A percentile compares a stretch with the other conserved stretches of the same genome.
Conservation (phyloP, 441 rosid genomes). For the Flueggea neowawraea region DNA sequence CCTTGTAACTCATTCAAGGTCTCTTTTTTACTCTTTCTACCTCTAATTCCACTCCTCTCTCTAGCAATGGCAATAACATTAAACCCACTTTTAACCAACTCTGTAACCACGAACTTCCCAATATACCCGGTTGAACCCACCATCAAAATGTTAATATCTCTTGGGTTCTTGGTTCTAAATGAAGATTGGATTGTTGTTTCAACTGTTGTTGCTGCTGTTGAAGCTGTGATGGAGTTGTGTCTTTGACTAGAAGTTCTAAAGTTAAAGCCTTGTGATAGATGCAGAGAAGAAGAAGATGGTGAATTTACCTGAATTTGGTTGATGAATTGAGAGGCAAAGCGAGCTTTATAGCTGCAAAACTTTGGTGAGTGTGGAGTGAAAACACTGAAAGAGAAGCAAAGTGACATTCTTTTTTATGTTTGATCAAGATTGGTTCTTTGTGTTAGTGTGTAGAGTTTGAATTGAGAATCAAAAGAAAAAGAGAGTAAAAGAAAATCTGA, state of each 20-base stretch:
- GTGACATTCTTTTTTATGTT: slow-evolving; percentile 33
- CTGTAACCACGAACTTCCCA: slow-evolving; percentile 79
- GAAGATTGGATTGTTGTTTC: slow-evolving; percentile 27
- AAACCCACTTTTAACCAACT: slow-evolving; percentile 73
- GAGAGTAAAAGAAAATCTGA: slow-evolving; percentile 10
- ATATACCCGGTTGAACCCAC: slow-evolving; percentile 94
- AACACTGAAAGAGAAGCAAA: slow-evolving; percentile 47
- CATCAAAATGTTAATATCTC: slow-evolving; percentile 63
- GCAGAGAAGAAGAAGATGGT: slow-evolving; percentile 19
- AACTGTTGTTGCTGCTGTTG: slow-evolving; percentile 23
- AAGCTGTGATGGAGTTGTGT: slow-evolving; percentile 37
- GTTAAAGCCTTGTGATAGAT: slow-evolving; percentile 19
- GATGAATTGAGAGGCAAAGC: slow-evolving; percentile 39
- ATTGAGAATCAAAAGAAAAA: slow-evolving; percentile 1
- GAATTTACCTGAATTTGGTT: slow-evolving; percentile 53
- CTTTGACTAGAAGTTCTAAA: slow-evolving; percentile 21
- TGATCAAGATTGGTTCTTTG: neutral
- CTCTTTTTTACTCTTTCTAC: slow-evolving; percentile 56
- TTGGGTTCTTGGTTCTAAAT: slow-evolving; percentile 54
- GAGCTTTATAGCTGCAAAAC: slow-evolving; percentile 25
- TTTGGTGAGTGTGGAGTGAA: slow-evolving; percentile 31
- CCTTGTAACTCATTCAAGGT: slow-evolving; percentile 54
- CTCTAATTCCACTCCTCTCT: slow-evolving; percentile 76
- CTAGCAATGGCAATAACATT: slow-evolving; percentile 79
- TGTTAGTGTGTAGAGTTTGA: neutral